Evolutionary conservation across 768 basidiomycete genomes (phyloP), one percentile per base, ranked within the genome.

Genomic region (Tylopilus cervinicoccineus): DNA sequence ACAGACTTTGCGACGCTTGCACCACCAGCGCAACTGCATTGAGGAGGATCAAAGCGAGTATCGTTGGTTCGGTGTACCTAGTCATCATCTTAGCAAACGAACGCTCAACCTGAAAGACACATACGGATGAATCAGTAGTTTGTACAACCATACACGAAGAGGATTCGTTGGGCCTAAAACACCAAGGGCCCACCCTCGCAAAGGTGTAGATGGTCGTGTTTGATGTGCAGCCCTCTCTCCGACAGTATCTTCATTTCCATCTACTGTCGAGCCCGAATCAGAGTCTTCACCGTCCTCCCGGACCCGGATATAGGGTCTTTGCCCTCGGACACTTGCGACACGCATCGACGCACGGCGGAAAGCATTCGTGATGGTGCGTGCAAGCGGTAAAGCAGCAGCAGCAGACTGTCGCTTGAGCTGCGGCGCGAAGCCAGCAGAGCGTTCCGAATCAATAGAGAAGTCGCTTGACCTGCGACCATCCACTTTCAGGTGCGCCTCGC

Each of bases 1-100:
- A 78, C 27, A 83, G 64, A 4, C 84, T 70, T 45, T 71, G 76
- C 29, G 86, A 78, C 8, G 90, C 79, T 69, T 97, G 93, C 20
- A 88, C 76, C 5, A 88, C 84, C 42, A 97, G 73, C 19, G 94
- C 74, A 48, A 90, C 73, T 17, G 90, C 88, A 61, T 96, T 87
- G 53, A 86, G 52, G 47, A 97, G 76, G 61, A 98, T 96, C 44
- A 93, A 75, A 20, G 87, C 57, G 37, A 98, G 78, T 51, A 97
- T 88, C 20, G 73, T 50, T 23, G 90, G 90, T 70, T 98, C 95
- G 16, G 93, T 94, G 78, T 81, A 87, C 50, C 90, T 92, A 16
- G 20, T 57, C 9, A 49, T 20, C 10, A 22, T 29, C 27, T 42
- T 38, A 48, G 45, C 24, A 37, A 20, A n/a, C 14, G 42, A 20